Evolutionary conservation across 345 rosid species (phyloP).

Genomic region (Kernera saxatilis): DNA sequence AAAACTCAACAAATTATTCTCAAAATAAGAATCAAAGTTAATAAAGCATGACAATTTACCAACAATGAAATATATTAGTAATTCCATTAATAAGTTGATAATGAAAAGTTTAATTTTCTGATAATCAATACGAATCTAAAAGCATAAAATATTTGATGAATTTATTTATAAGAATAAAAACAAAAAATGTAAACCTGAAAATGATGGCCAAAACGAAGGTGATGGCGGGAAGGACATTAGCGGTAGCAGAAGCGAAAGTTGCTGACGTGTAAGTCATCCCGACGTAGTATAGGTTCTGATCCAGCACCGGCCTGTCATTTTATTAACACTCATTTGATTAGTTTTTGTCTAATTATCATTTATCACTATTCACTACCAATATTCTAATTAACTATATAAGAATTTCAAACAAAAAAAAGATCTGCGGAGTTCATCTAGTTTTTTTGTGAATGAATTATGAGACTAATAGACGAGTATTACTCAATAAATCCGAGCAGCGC

Average conservation of each 20-base stretch:
- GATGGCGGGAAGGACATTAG: constrained; percentile 72
- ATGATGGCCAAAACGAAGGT: constrained; percentile 77
- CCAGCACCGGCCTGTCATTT: constrained; percentile 80
- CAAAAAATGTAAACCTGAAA: constrained; percentile 49
- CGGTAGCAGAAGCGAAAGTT: constrained; percentile 72
- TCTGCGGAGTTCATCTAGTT: not conserved
- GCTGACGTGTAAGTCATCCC: constrained; percentile 93
- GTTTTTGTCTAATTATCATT: not conserved
- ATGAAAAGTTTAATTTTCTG: not conserved
- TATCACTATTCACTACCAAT: not conserved
- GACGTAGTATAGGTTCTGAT: constrained; percentile 76
- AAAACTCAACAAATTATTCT: not conserved
- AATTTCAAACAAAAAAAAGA: not conserved
- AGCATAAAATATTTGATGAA: not conserved
- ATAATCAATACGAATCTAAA: not conserved
- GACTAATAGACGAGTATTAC: constrained; percentile 37
- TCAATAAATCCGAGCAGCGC: constrained; percentile 71
- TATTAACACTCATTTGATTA: not conserved
- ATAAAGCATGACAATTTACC: not conserved
- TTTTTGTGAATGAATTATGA: not conserved
- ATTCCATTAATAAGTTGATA: not conserved
- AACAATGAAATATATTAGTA: not conserved
- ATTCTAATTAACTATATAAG: not conserved
- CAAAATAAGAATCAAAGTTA: constrained; percentile 19
- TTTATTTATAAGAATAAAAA: not conserved